Evolutionary conservation across 2,329 filamentous ascomycete species (phyloP), one percentile per base, ranked within the genome.

Genomic region (Exophiala viscosa): DNA sequence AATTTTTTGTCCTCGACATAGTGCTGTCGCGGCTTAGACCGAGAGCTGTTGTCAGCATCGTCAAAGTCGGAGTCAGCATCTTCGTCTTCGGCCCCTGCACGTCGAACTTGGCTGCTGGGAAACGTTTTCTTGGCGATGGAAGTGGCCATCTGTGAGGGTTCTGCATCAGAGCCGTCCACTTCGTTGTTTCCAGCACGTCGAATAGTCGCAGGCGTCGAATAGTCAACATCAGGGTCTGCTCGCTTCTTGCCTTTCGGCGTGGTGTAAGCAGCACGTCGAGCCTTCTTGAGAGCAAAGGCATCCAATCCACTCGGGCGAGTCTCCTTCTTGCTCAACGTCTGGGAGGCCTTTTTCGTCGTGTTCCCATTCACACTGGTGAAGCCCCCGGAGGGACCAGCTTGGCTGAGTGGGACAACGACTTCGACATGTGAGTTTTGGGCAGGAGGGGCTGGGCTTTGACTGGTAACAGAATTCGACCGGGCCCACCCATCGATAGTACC

Each of bases 401-500:
- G 50, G 38, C 47, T 48, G 10, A 48, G 33, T 18, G 57, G 52
- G 45, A 60, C 31, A 32, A 56, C 32, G 8, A 60, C 50, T 44
- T 58, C 46, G 13, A 57, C 31, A 4, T n/a, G 35, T 35, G 50
- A 46, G 23, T 46, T 31, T 11, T 50, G 50, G 40, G 56, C 50
- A 20, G 50, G 47, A 17, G 36, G 42, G 10, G 57, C 50, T n/a
- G 56, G 57, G 31, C 53, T 52, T 31, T 51, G 53, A n/a, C 28
- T 41, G 2, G 53, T 56, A 6, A 47, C 50, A 10, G 50, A 23
- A 4, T 45, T 55, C 11, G 45, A 57, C 33, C 57, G 54, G 5
- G 57, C 52, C 54, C 52, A 60, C 6, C 42, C 39, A 28, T 60
- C 49, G 20, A 60, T 58, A 20, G 48, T 57, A 15, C 54, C 48